Percentiles rank a stretch among this genome's conserved stretches.
These are phyloP conservation scores for Stipa capillata DNA, from an alignment of 176 grass and related monocot genomes.

Conservation along the genomic window DNA sequence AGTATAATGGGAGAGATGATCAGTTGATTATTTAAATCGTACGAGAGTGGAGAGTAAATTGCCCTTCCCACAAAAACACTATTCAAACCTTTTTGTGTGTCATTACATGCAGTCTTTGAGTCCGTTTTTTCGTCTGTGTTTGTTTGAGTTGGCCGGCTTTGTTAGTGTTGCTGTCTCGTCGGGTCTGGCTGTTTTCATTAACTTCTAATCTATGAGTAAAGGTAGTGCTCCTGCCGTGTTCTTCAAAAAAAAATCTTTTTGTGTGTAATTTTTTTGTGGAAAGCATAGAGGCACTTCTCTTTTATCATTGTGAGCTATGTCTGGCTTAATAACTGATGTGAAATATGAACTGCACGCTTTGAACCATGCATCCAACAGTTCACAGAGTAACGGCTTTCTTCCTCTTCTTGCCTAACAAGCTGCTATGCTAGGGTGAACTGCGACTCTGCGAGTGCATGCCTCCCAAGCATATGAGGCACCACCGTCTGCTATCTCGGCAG, in stretches of 20 bases:
- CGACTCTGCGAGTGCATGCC: background rate
- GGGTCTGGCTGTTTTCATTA: too few species aligned
- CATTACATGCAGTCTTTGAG: too few species aligned
- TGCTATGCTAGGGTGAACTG: background rate
- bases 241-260: too few species aligned
- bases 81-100: too few species aligned
- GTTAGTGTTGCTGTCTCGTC: too few species aligned
- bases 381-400: background rate
- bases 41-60: background rate
- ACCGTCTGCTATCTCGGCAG: conserved; percentile 32
- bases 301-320: background rate
- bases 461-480: background rate
- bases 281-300: too few species aligned
- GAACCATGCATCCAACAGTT: background rate
- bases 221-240: too few species aligned
- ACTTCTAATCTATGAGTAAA: too few species aligned
- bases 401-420: background rate
- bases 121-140: too few species aligned
- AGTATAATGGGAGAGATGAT: background rate
- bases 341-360: background rate
- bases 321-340: background rate
- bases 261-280: too few species aligned
- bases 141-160: too few species aligned
- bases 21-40: background rate
- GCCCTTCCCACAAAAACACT: too few species aligned